phyloP scores from a whole-genome alignment of 257 asterid genomes.

The Anisodus acutangulus region DNA sequence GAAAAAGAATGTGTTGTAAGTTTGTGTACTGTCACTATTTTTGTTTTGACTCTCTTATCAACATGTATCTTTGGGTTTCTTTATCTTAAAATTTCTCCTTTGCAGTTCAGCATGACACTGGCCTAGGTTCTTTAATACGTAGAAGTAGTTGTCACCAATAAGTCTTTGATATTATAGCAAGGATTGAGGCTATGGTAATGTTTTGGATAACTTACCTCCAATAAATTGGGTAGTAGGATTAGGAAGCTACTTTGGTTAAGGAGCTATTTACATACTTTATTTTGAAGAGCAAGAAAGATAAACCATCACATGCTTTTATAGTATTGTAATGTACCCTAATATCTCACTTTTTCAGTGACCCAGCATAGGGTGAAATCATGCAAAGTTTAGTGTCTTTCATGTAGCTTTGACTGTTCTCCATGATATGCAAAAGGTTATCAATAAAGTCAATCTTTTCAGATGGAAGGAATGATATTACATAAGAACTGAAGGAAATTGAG shows the following conservation, averaged over 20 bases:
- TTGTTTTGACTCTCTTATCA: constrained; percentile 19
- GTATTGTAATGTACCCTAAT: neutral
- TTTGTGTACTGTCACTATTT: constrained; percentile 1
- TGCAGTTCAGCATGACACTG: neutral
- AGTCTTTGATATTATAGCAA: neutral
- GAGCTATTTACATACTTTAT: neutral
- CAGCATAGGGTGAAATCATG: neutral
- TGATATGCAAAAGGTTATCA: neutral
- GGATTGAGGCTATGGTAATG: neutral
- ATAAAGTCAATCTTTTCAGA: neutral
- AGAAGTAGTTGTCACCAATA: neutral
- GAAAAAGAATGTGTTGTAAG: constrained; percentile 89
- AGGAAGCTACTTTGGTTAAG: neutral
- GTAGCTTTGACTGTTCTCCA: neutral
- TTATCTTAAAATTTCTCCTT: constrained; percentile 1
- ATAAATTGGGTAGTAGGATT: neutral
- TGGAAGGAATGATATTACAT: neutral
- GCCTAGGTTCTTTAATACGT: neutral
- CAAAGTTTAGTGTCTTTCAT: neutral
- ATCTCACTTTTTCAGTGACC: neutral
- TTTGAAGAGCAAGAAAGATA: neutral
- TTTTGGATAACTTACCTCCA: constrained; percentile 13
- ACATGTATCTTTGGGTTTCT: neutral
- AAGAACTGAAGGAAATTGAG: neutral
- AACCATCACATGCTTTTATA: neutral